phyloP scores from a whole-genome alignment of 371 early-diverging fungal species.

The Mucor velutinosus region DNA sequence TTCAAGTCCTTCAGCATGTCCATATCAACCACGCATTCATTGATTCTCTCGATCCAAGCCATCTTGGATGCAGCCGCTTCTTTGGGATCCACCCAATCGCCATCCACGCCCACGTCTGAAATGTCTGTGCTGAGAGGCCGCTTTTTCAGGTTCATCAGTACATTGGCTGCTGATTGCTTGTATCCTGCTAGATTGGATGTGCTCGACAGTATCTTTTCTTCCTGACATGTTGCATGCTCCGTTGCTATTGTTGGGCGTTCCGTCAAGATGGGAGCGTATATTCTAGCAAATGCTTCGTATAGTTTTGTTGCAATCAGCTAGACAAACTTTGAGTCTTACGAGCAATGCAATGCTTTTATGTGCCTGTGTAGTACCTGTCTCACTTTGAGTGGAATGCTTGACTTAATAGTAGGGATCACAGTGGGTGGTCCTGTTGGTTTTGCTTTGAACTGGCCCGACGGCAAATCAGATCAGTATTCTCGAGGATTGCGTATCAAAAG shows the following conservation, averaged over 20 bases:
- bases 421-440: slow-evolving; percentile 36
- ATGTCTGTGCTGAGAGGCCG: slow-evolving; percentile 31
- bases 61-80: background rate
- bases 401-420: slow-evolving; percentile 30
- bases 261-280: slow-evolving; percentile 26
- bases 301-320: slow-evolving; percentile 41
- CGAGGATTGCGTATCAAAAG: background rate
- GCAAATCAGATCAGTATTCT: background rate
- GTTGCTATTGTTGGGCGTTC: slow-evolving; percentile 28
- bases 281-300: slow-evolving; percentile 39
- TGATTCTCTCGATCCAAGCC: slow-evolving; percentile 7
- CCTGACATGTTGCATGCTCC: slow-evolving; percentile 35
- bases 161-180: slow-evolving; percentile 46
- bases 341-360: background rate
- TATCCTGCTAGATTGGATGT: slow-evolving; percentile 47
- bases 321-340: background rate
- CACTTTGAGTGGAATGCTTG: slow-evolving; percentile 36
- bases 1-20: slow-evolving; percentile 26
- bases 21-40: slow-evolving; percentile 27
- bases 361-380: slow-evolving; percentile 29
- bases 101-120: slow-evolving; percentile 53
- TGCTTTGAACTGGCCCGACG: background rate
- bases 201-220: slow-evolving; percentile 25
- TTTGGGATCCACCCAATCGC: slow-evolving; percentile 48
- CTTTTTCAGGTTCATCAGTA: slow-evolving; percentile 52